phyloP scores from a whole-genome alignment of 1,284 basidiomycete species.

The Neotropicomus parvogracilis region DNA sequence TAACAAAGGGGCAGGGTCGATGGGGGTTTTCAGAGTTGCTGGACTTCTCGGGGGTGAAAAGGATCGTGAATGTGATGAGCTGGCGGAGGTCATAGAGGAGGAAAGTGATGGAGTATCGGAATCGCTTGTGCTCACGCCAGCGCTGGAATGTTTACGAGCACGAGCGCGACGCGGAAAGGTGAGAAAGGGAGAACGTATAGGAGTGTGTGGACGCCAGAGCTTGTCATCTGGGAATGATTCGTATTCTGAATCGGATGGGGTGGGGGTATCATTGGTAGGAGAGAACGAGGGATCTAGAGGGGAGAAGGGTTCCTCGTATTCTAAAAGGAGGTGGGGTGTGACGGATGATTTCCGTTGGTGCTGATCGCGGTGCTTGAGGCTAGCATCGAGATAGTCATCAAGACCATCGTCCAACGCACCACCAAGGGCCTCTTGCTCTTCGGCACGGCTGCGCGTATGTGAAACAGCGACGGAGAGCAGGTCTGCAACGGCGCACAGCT shows the following conservation, averaged over 20 bases:
- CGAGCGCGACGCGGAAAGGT: conserved; percentile 25
- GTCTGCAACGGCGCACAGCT: conserved; percentile 39
- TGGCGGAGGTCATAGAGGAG: conserved; percentile 39
- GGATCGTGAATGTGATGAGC: conserved; percentile 38
- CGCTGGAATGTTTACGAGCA: conserved; percentile 26
- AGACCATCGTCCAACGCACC: conserved; percentile 27
- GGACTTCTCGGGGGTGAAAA: conserved; percentile 39
- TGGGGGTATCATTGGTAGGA: conserved; percentile 10
- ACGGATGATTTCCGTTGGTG: conserved; percentile 7
- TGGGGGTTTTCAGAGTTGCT: conserved; percentile 26
- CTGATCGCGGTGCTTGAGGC: conserved; percentile 6
- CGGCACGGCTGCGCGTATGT: conserved; percentile 23
- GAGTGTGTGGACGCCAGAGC: conserved; percentile 23
- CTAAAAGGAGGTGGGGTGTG: conserved; percentile 28
- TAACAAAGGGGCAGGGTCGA: conserved; percentile 19
- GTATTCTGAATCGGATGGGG: conserved; percentile 36
- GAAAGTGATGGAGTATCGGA: conserved; percentile 45
- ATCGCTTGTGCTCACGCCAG: conserved; percentile 32
- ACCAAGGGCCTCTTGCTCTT: conserved; percentile 29
- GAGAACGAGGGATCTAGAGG: conserved; percentile 23
- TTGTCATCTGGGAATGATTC: conserved; percentile 33
- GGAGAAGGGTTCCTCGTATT: conserved; percentile 32
- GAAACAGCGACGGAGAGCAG: conserved; percentile 33
- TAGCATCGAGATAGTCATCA: conserved; percentile 32
- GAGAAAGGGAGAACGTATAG: conserved; percentile 17